Evolutionary conservation across 2,329 filamentous ascomycete genomes (phyloP).

Genomic region (Aspergillus alliaceus): DNA sequence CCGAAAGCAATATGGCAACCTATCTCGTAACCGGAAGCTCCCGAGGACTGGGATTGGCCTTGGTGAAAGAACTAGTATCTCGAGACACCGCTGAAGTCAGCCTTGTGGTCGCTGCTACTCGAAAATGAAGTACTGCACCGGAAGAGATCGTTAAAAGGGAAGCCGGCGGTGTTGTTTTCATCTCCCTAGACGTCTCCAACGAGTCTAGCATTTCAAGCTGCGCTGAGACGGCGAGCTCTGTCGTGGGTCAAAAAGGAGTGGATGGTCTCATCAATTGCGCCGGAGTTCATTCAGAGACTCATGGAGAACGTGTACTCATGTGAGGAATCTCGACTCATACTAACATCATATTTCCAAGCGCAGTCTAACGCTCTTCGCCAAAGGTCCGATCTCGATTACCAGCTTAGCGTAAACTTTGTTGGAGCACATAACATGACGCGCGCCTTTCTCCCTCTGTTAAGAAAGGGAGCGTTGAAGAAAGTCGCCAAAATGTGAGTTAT

Average conservation of each 20-base stretch:
- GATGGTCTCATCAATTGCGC: conserved; percentile 47
- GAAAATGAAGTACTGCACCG: conserved; percentile 17
- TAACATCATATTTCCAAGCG: not conserved
- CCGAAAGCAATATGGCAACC: not conserved
- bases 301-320: conserved; percentile 1
- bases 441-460: conserved; percentile 2
- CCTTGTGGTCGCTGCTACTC: conserved; percentile 9
- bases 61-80: conserved; percentile 19
- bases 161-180: conserved; percentile 27
- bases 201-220: conserved; percentile 30
- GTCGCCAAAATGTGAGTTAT: conserved; percentile 8
- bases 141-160: conserved; percentile 30
- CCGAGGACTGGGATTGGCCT: conserved; percentile 28
- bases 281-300: conserved; percentile 18
- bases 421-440: conserved; percentile 8
- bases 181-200: conserved; percentile 38
- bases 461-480: conserved; percentile 3
- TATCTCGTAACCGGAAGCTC: conserved; percentile 21
- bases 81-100: not conserved
- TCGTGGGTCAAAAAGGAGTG: conserved; percentile 32
- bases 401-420: conserved; percentile 6
- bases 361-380: not conserved
- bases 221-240: conserved; percentile 24
- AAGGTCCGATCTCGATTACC: conserved; percentile 8
- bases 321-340: not conserved